Base-by-base conservation (phyloP, 495 filamentous ascomycete genomes). In the Lepraria neglecta region DNA sequence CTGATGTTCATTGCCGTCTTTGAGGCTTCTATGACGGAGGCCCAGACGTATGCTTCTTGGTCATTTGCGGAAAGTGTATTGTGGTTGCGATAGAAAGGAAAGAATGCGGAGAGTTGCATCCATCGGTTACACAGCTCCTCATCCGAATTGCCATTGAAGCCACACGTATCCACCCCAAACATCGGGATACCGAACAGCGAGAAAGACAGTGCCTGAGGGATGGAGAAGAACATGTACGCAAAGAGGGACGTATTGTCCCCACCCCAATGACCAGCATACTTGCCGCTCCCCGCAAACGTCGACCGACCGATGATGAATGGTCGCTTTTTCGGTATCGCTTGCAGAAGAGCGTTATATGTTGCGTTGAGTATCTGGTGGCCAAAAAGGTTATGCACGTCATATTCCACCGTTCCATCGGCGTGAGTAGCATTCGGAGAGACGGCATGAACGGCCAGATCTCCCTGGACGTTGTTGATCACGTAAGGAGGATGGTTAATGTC, bases 31-130 rank as follows among this genome's bases (percentile, higher is more conserved):
- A 80, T 80, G 2, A 92, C 89, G 1, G 79, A 79, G 3, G 76
- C 71, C 90, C 90, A 95, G 3, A 76, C 63, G 68, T 91, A 95
- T 0, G 88, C 85, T 71, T 95, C 90, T 69, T 95, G 90, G 0
- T 79, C 64, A 57, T 78, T 78, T 21, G 86, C 80, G 2, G 76
- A 76, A 21, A 86, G 74, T 3, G 74, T 75, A 68, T 92, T 91
- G 75, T 95, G 90, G 71, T 92, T 92, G 4, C 89, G 81, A 71
- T 92, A 95, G 75, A 94, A 95, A 6, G 89, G 88, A 75, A 92
- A 91, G 77, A 95, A 94, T 24, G 90, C 89, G 1, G 77, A 80
- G 1, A 95, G 79, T 71, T 90, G 86, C 88, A 92, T 92, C 90
- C 90, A 95, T 9, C 90, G 81, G 58, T 82, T 82, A 69, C 90